Evolutionary conservation across 768 basidiomycete species (phyloP), one percentile per base, ranked within the genome.

Genomic region (Trametopsis cervina): DNA sequence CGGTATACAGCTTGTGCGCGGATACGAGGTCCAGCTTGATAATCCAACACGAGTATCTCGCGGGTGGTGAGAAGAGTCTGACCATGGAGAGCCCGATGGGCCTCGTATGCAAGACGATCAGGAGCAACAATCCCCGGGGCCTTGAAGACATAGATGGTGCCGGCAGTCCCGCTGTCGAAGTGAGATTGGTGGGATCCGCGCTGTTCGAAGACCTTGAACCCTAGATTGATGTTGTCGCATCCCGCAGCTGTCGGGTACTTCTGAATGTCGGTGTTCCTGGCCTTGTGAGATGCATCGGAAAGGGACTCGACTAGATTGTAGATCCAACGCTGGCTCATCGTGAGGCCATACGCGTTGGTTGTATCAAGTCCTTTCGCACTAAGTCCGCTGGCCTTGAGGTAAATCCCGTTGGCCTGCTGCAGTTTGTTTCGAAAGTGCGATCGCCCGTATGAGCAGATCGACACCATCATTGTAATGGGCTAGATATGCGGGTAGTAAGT

Each of bases 251-350:
- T 71, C 1, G 65, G 63, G 49, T 49, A 60, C 0, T 12, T 12
- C 3, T 36, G 7, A 3, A 52, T 53, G n/a, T 65, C 58, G n/a
- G 59, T 53, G 1, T 41, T 42, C 60, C 68, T 62, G 1, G 54
- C 49, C 6, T 44, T n/a, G 2, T 52, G 42, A 0, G 69, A 39
- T 1, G 4, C 7, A 10, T 42, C 24, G 2, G 52, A 18, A 11
- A 56, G 18, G 2, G 10, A 29, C 1, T 45, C 23, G 36, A 57
- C 2, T 5, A 26, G 47, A 50, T 52, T 0, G 47, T 58, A 53
- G 9, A 53, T 47, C 68, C 69, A 70, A 41, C 66, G 66, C 50
- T 69, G 66, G 46, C 66, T 69, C 70, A 72, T 70, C 0, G 64
- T 65, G 20, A 74, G 49, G 2, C 60, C 66, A 20, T 69, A 48